Base-by-base conservation (phyloP, 371 early-diverging fungal genomes). In the Nosema muscidifuracis region DNA sequence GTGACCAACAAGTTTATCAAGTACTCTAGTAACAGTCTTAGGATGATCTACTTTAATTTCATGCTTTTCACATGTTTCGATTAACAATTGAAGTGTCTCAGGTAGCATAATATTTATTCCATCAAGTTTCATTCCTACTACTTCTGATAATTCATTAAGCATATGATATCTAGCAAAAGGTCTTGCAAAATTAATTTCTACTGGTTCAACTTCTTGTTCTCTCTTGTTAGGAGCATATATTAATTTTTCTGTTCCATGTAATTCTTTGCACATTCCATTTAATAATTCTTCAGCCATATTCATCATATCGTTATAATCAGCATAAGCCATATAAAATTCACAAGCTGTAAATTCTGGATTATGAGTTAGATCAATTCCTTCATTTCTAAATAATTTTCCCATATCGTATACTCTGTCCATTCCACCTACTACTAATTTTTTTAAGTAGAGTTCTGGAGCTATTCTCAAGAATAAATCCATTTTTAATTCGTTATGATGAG, bases 301-400 rank as follows among this genome's bases (percentile, higher is more conserved):
- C 89, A 95, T 91, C 68, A 97, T 80, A 81, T 95, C 97, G 76
- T 89, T 86, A 85, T 92, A 88, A 85, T 99, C 97, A 40, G 96
- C 95, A 84, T 96, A 99, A 15, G 97, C 97, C 95, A 92, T 92
- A 86, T 99, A 97, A 85, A 95, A 94, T 86, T 97, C 97, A 77
- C 91, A 92, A 26, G 93, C 91, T 58, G 99, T 96, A 87, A 97
- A 97, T 85, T 98, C 99, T 65, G 99, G 97, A 87, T 99, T 99
- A 87, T 99, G 99, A 42, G 97, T 96, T 82, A 94, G 84, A 85
- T 99, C 99, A 77, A 99, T 97, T 53, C 89, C 93, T 85, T 99
- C 99, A 85, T 99, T 99, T 81, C 99, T 90, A 90, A 97, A 99
- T 84, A 92, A 92, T 78, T 92, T 91, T 43, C 99, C 99, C 68